Evolutionary conservation across 805 yeast genomes (phyloP), one percentile per base, ranked within the genome.

Genomic region (Zygosaccharomyces siamensis): DNA sequence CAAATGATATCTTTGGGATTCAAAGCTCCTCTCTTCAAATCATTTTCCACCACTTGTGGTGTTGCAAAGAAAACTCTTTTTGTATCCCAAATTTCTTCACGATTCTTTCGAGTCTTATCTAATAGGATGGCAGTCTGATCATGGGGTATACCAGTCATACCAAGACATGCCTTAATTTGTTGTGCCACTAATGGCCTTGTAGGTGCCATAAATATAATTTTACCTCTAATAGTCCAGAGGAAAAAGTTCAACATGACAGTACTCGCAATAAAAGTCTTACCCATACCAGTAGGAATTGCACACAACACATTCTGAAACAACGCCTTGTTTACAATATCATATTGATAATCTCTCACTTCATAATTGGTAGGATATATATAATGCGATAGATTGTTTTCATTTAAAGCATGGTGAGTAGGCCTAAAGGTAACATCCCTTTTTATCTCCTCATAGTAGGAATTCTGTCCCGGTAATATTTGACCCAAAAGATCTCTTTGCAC

Each of bases 211-310:
- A 93, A 93, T 1, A 95, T 79, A 55, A 93, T 80, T 61, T 90
- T 93, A 2, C 89, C 81, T 4, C 69, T 64, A 12, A 78, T 78
- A 18, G 90, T 86, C 99, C 99, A 93, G 43, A 95, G 70, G 56
- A 78, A 82, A 68, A 77, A 93, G 63, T 93, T 93, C 48, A 89
- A 73, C 89, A 93, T 93, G 20, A 92, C 92, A 0, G 96, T 84
- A 32, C 95, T 83, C 1, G 99, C 98, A 61, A 93, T 89, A 55
- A 93, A 89, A 0, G 99, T 93, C 69, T 93, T 93, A 35, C 99
- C 99, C 64, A 90, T 73, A 56, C 99, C 99, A 0, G 99, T 93
- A 0, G 99, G 99, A 12, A 93, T 78, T 0, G 97, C 95, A 62
- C 95, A 92, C 21, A 93, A 71, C 3, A 84, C 64, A 61, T 93